These are phyloP conservation scores for Podospora conica DNA, from an alignment of 495 filamentous ascomycete genomes.

Conservation along the genomic window DNA sequence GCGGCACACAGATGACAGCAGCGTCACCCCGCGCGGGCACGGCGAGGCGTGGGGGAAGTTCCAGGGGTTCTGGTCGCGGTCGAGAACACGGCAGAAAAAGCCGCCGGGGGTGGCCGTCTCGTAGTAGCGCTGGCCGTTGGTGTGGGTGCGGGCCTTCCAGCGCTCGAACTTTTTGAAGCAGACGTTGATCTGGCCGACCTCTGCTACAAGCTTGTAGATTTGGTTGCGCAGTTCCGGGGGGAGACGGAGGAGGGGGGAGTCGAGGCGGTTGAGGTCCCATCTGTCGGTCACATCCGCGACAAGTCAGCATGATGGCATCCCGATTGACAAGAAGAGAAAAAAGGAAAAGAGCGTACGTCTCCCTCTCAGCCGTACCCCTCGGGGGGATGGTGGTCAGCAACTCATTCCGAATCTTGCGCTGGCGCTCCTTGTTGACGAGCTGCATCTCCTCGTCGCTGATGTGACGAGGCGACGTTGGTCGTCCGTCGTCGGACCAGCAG, in stretches of 20 bases:
- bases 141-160: neutral
- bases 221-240: conserved; percentile 36
- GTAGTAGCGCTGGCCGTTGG: conserved; percentile 8
- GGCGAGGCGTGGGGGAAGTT: neutral
- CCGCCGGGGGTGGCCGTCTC: conserved; percentile 16
- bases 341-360: conserved; percentile 16
- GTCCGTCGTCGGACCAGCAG: neutral
- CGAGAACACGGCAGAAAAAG: conserved; percentile 20
- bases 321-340: neutral
- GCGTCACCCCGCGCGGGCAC: conserved; percentile 16
- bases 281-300: neutral
- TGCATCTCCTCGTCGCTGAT: conserved; percentile 4
- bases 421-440: conserved; percentile 20
- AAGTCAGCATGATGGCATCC: neutral
- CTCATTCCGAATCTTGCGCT: conserved; percentile 20
- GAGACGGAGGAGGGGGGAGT: conserved; percentile 33
- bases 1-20: conserved; percentile 26
- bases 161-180: conserved; percentile 20
- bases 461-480: neutral
- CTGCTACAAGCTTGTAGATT: conserved; percentile 32
- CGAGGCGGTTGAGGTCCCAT: conserved; percentile 18
- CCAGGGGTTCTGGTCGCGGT: conserved; percentile 20
- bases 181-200: conserved; percentile 30
- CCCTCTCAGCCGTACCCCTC: conserved; percentile 13
- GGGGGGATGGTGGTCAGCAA: conserved; percentile 14